Evolutionary conservation across 2,329 filamentous ascomycete genomes (phyloP).

Genomic region (Aureobasidium sp.): DNA sequence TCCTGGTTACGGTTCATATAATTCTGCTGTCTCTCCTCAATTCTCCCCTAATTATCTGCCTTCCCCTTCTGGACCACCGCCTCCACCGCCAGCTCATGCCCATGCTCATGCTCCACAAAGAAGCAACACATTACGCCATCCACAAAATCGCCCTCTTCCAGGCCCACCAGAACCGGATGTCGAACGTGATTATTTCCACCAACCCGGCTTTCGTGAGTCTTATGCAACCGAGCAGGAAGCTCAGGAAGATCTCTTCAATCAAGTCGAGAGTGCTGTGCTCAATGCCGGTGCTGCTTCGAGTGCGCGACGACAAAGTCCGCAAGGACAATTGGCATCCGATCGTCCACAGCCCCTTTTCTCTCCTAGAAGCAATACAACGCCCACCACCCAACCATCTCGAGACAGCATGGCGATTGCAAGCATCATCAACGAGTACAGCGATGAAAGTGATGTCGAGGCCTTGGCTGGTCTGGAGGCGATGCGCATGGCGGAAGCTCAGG

Average conservation of each 20-base stretch:
- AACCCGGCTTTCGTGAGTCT: constrained; percentile 18
- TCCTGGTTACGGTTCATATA: neutral
- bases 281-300: constrained; percentile 22
- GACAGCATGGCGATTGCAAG: neutral
- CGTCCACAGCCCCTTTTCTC: constrained; percentile 24
- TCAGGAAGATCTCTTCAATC: constrained; percentile 50
- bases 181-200: constrained; percentile 33
- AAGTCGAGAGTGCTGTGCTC: constrained; percentile 48
- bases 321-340: constrained; percentile 23
- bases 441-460: constrained; percentile 83
- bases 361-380: constrained; percentile 29
- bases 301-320: constrained; percentile 22
- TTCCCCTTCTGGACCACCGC: constrained; percentile 35
- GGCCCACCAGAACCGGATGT: constrained; percentile 40
- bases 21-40: constrained; percentile 21
- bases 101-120: constrained; percentile 38
- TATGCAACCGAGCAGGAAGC: constrained; percentile 26
- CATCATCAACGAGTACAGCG: constrained; percentile 37
- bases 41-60: constrained; percentile 24
- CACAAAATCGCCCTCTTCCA: constrained; percentile 50
- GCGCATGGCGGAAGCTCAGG: constrained; percentile 71
- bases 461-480: constrained; percentile 77
- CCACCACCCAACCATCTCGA: constrained; percentile 34
- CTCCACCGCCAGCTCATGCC: constrained; percentile 39
- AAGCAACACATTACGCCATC: constrained; percentile 38